Evolutionary conservation across 192 early-diverging fungal species (phyloP).

Genomic region (Coemansia sp.): DNA sequence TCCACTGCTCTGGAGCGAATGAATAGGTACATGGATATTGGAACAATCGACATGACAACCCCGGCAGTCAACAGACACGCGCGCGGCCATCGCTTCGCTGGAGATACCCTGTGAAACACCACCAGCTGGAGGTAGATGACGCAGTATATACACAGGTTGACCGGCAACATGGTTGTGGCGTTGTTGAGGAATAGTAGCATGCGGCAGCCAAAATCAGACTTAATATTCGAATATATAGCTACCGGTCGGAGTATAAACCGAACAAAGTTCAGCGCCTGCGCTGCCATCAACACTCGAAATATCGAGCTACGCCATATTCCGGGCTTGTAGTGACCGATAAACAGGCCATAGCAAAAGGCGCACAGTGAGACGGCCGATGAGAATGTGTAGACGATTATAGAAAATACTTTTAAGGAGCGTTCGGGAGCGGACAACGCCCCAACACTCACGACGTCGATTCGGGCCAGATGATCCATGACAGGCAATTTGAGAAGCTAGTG

Average conservation of each 20-base stretch:
- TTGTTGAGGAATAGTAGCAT: constrained; percentile 29
- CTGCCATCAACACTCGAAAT: constrained; percentile 27
- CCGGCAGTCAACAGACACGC: constrained; percentile 15
- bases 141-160: constrained; percentile 30
- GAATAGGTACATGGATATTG: constrained; percentile 18
- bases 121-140: constrained; percentile 47
- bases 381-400: constrained; percentile 7
- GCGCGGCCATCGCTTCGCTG: constrained; percentile 27
- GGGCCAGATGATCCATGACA: neutral
- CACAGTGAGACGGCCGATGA: constrained; percentile 14
- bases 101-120: constrained; percentile 39
- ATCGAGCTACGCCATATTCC: constrained; percentile 29
- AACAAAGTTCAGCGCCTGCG: constrained; percentile 28
- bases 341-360: constrained; percentile 24
- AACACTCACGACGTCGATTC: neutral
- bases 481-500: no score
- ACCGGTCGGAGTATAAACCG: constrained; percentile 30
- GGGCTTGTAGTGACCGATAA: constrained; percentile 1
- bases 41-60: constrained; percentile 12
- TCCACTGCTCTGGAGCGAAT: neutral
- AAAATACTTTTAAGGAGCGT: neutral
- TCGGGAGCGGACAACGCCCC: neutral
- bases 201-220: constrained; percentile 23
- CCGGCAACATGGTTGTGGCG: constrained; percentile 10
- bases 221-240: constrained; percentile 1